Conservation (phyloP, 192 early-diverging fungal genomes). For the Podila epigama region DNA sequence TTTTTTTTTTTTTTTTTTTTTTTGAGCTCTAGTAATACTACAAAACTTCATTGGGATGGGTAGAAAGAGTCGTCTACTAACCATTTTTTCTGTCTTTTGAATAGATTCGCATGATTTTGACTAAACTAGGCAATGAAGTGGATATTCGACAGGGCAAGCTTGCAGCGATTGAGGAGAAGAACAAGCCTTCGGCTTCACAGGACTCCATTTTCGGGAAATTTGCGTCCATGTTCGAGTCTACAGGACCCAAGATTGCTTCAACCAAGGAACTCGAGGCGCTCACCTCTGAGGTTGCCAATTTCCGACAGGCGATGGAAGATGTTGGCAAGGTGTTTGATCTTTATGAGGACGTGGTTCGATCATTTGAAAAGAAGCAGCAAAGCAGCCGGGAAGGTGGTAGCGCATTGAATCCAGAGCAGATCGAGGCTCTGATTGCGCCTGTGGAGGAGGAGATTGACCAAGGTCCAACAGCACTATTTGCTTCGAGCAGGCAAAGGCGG, state of each 20-base stretch:
- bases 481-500: slow-evolving; percentile 10
- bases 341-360: slow-evolving; percentile 12
- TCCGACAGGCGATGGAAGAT: slow-evolving; percentile 22
- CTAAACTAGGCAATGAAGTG: slow-evolving; percentile 41
- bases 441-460: slow-evolving; percentile 17
- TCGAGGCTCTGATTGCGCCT: slow-evolving; percentile 25
- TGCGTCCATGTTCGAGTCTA: slow-evolving; percentile 4
- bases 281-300: slow-evolving; percentile 12
- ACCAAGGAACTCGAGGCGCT: slow-evolving; percentile 11
- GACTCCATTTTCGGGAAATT: neutral
- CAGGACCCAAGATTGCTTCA: slow-evolving; percentile 16
- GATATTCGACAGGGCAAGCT: slow-evolving; percentile 23
- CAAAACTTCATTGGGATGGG: neutral
- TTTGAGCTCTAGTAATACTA: neutral
- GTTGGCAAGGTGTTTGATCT: slow-evolving; percentile 46
- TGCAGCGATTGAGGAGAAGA: slow-evolving; percentile 20
- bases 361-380: slow-evolving; percentile 43
- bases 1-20: neutral
- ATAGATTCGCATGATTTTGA: slow-evolving; percentile 40
- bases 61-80: neutral
- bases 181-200: slow-evolving; percentile 6
- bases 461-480: slow-evolving; percentile 13
- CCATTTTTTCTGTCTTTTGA: neutral
- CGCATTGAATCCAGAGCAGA: slow-evolving; percentile 22
- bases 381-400: slow-evolving; percentile 6